Percentiles rank a stretch among this genome's conserved stretches.
phyloP scores from a whole-genome alignment of 768 basidiomycete species.

The Suillus weaverae region DNA sequence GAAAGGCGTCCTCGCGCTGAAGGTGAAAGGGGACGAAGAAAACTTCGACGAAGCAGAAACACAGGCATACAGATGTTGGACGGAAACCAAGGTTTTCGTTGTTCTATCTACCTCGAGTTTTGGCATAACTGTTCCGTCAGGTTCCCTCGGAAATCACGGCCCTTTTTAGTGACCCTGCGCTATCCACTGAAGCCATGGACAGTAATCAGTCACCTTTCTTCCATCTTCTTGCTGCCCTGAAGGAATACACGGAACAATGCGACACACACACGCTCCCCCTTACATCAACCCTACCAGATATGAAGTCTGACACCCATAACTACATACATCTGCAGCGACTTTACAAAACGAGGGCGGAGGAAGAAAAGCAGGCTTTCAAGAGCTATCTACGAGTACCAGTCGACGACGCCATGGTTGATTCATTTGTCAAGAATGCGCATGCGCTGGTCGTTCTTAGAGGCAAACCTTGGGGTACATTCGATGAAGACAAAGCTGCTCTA shows the following conservation, averaged over 20 bases:
- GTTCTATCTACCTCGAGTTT: slow-evolving; percentile 7
- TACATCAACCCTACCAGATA: slow-evolving; percentile 88
- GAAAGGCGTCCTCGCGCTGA: slow-evolving; percentile 55
- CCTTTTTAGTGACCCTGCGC: slow-evolving; percentile 63
- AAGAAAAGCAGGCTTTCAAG: slow-evolving; percentile 62
- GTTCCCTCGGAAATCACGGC: slow-evolving; percentile 67
- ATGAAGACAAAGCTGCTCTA: slow-evolving; percentile 48
- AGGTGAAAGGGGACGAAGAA: slow-evolving; percentile 84
- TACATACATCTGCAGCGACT: slow-evolving; percentile 86
- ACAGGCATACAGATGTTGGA: slow-evolving; percentile 84
- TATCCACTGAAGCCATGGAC: slow-evolving; percentile 40
- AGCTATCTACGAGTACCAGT: slow-evolving; percentile 46
- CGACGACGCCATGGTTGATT: slow-evolving; percentile 56
- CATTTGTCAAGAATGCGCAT: slow-evolving; percentile 81
- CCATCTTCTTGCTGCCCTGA: slow-evolving; percentile 73
- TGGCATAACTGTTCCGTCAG: slow-evolving; percentile 22
- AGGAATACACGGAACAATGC: slow-evolving; percentile 56
- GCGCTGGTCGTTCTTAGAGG: slow-evolving; percentile 67
- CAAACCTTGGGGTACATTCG: slow-evolving; percentile 57
- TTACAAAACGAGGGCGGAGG: slow-evolving; percentile 76
- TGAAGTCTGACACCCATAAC: slow-evolving; percentile 85
- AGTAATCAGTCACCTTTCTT: slow-evolving; percentile 69
- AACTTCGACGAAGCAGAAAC: slow-evolving; percentile 95
- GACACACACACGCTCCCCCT: slow-evolving; percentile 71
- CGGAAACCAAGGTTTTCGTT: slow-evolving; percentile 44